Conservation (phyloP, 768 basidiomycete genomes). For the Amanita fuliginea region DNA sequence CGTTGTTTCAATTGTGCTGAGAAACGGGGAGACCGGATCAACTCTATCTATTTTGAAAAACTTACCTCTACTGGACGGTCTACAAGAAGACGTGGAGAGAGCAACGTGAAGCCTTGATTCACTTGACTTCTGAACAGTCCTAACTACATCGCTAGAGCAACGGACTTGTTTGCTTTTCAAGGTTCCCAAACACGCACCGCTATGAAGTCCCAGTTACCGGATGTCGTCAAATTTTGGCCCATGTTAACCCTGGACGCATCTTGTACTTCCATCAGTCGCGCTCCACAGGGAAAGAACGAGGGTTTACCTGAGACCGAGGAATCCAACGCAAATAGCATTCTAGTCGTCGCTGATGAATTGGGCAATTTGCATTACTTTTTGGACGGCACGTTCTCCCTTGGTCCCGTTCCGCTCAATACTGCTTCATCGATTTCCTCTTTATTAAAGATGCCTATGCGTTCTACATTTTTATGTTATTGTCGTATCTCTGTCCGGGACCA, state of each 20-base stretch:
- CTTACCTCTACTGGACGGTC: slow-evolving; percentile 60
- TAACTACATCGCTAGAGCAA: slow-evolving; percentile 36
- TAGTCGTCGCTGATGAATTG: slow-evolving; percentile 45
- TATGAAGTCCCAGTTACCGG: slow-evolving; percentile 37
- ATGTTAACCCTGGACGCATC: slow-evolving; percentile 42
- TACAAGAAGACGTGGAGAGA: slow-evolving; percentile 57
- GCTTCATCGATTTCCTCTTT: slow-evolving; percentile 23
- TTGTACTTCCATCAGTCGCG: slow-evolving; percentile 49
- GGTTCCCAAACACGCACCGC: slow-evolving; percentile 43
- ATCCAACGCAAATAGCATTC: slow-evolving; percentile 52
- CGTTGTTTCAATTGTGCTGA: slow-evolving; percentile 8
- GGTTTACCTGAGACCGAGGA: slow-evolving; percentile 33
- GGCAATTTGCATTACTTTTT: slow-evolving; percentile 58
- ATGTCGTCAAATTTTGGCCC: slow-evolving; percentile 60
- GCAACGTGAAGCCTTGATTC: slow-evolving; percentile 38
- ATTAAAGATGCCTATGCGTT: slow-evolving; percentile 33
- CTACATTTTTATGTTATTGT: slow-evolving; percentile 41
- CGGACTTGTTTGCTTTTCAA: slow-evolving; percentile 76
- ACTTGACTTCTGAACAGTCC: slow-evolving; percentile 8
- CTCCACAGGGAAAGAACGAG: slow-evolving; percentile 22
- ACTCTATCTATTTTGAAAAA: slow-evolving; percentile 59
- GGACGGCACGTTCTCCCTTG: slow-evolving; percentile 69
- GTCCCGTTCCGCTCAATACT: slow-evolving; percentile 31
- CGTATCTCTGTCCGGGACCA: slow-evolving; percentile 14
- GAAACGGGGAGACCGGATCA: slow-evolving; percentile 55